phyloP scores from a whole-genome alignment of 495 filamentous ascomycete species.

The Niebla homalea region DNA sequence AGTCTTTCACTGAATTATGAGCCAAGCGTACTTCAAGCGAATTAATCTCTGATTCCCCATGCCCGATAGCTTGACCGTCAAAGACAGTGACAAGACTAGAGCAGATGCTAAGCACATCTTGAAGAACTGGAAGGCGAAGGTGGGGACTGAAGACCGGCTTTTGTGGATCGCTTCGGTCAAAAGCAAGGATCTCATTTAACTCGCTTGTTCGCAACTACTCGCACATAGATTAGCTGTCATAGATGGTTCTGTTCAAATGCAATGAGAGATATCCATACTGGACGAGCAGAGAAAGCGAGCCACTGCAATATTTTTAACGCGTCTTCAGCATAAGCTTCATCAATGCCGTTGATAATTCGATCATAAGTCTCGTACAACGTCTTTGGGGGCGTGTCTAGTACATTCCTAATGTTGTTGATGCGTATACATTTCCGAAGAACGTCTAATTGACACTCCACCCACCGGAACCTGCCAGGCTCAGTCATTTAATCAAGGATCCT shows the following conservation, averaged over 20 bases:
- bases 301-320: conserved; percentile 22
- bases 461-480: conserved; percentile 25
- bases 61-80: too few relatives aligned
- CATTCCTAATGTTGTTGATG: conserved; percentile 18
- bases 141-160: conserved; percentile 3
- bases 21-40: too few relatives aligned
- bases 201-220: conserved; percentile 1
- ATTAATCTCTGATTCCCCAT: neutral
- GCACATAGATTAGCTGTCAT: too few relatives aligned
- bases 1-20: too few relatives aligned
- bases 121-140: conserved; percentile 1
- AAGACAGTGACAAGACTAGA: conserved; percentile 1
- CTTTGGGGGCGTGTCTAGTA: conserved; percentile 22
- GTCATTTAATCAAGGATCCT: neutral
- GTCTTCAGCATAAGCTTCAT: conserved; percentile 5
- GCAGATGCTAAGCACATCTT: conserved; percentile 11
- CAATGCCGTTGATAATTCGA: conserved; percentile 22
- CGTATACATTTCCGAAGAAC: conserved; percentile 15
- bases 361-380: conserved; percentile 27
- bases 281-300: conserved; percentile 18
- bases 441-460: conserved; percentile 26
- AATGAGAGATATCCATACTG: conserved; percentile 10
- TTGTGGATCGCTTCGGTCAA: neutral
- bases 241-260: too few relatives aligned
- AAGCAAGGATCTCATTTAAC: conserved; percentile 15